Base-by-base conservation (phyloP, 148 eudicot genomes). In the Nepenthes mirabilis region DNA sequence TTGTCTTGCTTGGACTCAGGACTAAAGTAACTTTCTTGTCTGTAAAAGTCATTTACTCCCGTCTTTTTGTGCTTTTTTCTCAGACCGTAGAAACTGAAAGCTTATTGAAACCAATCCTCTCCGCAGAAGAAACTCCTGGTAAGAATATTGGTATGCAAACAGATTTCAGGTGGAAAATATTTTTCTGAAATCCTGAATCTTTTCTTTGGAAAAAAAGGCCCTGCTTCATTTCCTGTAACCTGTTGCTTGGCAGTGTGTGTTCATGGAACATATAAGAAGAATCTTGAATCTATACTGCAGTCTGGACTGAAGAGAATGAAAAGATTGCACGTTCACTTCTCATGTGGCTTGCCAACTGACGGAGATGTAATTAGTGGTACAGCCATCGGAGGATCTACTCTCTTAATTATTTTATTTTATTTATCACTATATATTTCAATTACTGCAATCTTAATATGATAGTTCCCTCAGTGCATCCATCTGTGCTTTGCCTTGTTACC, bases 281-380 rank as follows among this genome's bases (percentile, higher is more conserved):
- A 71, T 63, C 75, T 93, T 63, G 75, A 79, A 35, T 76, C 91
- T 43, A 93, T 93, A 45, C 77, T 88, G 65, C 71, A 78, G 59
- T 80, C 80, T 63, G 99, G 99, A 62, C 91, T 93, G 57, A 82
- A 84, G 71, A 83, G 83, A 72, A 93, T 86, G 96, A 71, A 57
- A 61, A 82, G 99, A 57, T 65, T 93, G 51, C 99, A 93, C 58
- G 75, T 93, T 58, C 99, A 93, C 73, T 93, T 93, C 81, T 68
- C 95, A 35, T 71, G 79, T 67, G 99, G 96, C 68, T 80, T 93
- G 79, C 99, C 96, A 67, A 70, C 82, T 32, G 91, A 93, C 65
- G 86, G 83, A 56, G 80, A 82, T 83, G 96, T 93, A 64, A 82
- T 88, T 54, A 93, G 96, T 58, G 98, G 96, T 88, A 82, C 61